Conservation (phyloP, 23 red algal species). For the Gracilaria domingensis region DNA sequence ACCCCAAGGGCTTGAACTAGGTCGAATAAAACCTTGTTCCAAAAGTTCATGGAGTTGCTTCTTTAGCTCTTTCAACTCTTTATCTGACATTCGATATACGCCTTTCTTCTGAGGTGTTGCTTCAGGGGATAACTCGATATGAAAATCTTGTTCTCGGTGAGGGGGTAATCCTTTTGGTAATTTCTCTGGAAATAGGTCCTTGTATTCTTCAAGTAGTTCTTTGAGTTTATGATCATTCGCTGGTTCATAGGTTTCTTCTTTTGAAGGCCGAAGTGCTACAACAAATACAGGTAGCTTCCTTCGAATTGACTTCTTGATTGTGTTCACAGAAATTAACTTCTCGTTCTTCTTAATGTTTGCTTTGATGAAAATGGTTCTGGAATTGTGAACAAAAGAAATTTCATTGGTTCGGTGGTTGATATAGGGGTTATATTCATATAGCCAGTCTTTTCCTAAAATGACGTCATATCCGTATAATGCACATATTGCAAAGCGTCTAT, state of each 20-base stretch:
- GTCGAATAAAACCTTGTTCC: slow-evolving; percentile 21
- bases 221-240: not conserved
- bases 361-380: not conserved
- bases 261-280: not conserved
- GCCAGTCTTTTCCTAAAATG: slow-evolving; percentile 37
- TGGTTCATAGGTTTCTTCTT: not conserved
- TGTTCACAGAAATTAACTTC: not conserved
- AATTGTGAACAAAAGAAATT: not conserved
- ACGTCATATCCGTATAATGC: slow-evolving; percentile 34
- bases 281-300: slow-evolving; percentile 14
- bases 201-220: not conserved
- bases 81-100: slow-evolving; percentile 2
- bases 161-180: slow-evolving; percentile 38
- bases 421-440: slow-evolving; percentile 4
- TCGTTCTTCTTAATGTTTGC: not conserved
- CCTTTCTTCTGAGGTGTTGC: slow-evolving; percentile 25
- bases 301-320: not conserved
- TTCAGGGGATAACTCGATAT: slow-evolving; percentile 2
- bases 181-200: slow-evolving; percentile 25
- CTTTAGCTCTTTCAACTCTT: slow-evolving; percentile 1
- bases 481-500: slow-evolving; percentile 1
- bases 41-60: slow-evolving; percentile 12
- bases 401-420: slow-evolving; percentile 27
- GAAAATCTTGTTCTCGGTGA: slow-evolving; percentile 24
- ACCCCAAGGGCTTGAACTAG: slow-evolving; percentile 30